A percentile compares a stretch with the other conserved stretches of the same genome.
Conservation (phyloP, 768 basidiomycete species). For the Psilocybe subaeruginosa region DNA sequence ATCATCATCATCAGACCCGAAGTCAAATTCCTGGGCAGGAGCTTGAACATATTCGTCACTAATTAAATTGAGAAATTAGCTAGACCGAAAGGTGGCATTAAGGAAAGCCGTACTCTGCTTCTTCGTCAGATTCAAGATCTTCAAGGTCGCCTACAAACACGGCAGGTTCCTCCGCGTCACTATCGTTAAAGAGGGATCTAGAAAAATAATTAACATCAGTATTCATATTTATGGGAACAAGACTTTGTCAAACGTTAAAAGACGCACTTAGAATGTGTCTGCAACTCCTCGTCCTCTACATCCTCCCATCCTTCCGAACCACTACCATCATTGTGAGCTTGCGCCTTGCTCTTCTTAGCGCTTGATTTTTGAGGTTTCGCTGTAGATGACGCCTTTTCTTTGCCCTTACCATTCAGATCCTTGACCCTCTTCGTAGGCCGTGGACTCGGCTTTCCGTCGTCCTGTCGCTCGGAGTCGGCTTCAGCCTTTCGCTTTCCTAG, state of each 20-base stretch:
- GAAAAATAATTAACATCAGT: slow-evolving; percentile 4
- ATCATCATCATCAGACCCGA: slow-evolving; percentile 65
- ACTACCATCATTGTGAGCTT: slow-evolving; percentile 23
- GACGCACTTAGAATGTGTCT: slow-evolving; percentile 44
- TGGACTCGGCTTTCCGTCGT: slow-evolving; percentile 32
- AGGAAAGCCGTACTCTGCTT: slow-evolving; percentile 28
- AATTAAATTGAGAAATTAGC: slow-evolving; percentile 2
- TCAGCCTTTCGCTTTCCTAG: slow-evolving; percentile 77
- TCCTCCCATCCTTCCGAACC: slow-evolving; percentile 66
- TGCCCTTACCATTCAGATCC: slow-evolving; percentile 40
- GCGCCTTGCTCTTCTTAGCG: slow-evolving; percentile 20
- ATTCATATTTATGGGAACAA: slow-evolving; percentile 5
- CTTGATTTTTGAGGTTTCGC: slow-evolving; percentile 18
- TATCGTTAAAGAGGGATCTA: slow-evolving; percentile 51
- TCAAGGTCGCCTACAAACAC: slow-evolving; percentile 49
- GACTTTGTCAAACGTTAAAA: not conserved
- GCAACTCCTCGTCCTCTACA: slow-evolving; percentile 50
- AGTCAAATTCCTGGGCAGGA: slow-evolving; percentile 61
- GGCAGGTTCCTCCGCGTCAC: slow-evolving; percentile 41
- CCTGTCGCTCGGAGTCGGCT: slow-evolving; percentile 27
- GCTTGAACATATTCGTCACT: slow-evolving; percentile 57
- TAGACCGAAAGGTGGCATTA: slow-evolving; percentile 3
- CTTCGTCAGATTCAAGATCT: slow-evolving; percentile 52
- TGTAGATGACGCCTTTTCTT: slow-evolving; percentile 28
- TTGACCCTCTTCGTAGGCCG: slow-evolving; percentile 52